Base-by-base conservation (phyloP, 352 stramenopile species). In the Phytophthora kernoviae region DNA sequence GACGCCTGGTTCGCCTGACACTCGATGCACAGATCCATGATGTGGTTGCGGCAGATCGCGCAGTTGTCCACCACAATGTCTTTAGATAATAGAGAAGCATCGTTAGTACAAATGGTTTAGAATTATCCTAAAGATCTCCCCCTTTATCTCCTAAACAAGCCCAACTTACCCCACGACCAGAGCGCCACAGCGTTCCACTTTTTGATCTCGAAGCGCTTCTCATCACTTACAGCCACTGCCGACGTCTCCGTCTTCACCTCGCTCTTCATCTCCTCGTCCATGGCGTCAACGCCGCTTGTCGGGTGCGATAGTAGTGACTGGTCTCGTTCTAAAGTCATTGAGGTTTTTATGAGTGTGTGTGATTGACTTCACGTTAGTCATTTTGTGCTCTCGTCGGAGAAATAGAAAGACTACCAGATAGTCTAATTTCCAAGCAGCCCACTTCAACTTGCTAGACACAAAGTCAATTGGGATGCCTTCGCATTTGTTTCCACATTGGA, bases 1-100 rank as follows among this genome's bases (percentile, higher is more conserved):
- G 86, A 95, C 48, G 86, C 86, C 62, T 95, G 89, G 67, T 96
- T 96, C 15, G 90, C 85, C 83, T 99, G 98, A 80, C 98, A 99
- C 77, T 99, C 98, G 65, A 99, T 99, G 64, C 88, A 98, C 32
- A 98, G 93, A 75, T 99, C 98, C 83, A 99, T 99, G 54, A 99
- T 96, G 63, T 98, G 98, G 81, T 99, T 99, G 48, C 97, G 91
- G 75, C 98, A 99, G 75, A 99, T 99, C 66, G 98, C 98, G 71
- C 94, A 94, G 58, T 94, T 94, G 70, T 94, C 87, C 49, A 95
- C 82, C 46, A 91, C 84, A 47, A 96, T 96, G 54, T 95, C 86
- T 93, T 65, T 34, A 56, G 24, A 21, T 33, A 51, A 65, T 40
- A 59, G 41, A 24, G 21, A 50, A 47, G 17, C 4, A 71, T 30